Conservation (phyloP, 2,329 filamentous ascomycete species). For the Septoria linicola region DNA sequence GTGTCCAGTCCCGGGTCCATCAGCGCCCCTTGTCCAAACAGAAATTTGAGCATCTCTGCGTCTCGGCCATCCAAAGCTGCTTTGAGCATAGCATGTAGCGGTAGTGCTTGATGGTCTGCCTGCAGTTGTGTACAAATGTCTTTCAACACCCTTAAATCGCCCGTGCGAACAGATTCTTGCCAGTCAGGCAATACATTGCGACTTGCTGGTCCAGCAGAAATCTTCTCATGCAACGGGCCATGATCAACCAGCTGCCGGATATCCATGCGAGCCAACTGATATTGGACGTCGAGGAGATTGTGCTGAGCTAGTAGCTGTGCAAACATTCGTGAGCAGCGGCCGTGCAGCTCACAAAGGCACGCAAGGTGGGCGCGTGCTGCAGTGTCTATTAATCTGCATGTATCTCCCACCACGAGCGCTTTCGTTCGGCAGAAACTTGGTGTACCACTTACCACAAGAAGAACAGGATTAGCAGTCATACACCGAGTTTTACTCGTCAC, state of each 20-base stretch:
- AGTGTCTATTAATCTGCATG: too few relatives aligned
- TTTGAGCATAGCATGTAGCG: slow-evolving; percentile 15
- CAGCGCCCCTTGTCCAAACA: slow-evolving; percentile 9
- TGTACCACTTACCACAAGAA: neutral
- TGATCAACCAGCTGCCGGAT: slow-evolving; percentile 7
- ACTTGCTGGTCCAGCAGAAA: neutral
- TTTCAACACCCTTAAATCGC: neutral
- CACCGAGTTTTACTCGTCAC: neutral
- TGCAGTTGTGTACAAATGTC: neutral
- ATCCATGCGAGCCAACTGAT: slow-evolving; percentile 5
- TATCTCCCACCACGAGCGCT: too few relatives aligned
- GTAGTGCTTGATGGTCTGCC: neutral
- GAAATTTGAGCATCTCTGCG: slow-evolving; percentile 6
- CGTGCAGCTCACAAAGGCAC: neutral
- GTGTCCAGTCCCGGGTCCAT: slow-evolving; percentile 11
- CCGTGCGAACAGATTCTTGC: neutral
- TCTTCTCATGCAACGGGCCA: neutral
- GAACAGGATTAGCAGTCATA: neutral
- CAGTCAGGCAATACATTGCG: neutral
- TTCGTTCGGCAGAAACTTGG: neutral
- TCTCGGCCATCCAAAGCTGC: slow-evolving; percentile 1
- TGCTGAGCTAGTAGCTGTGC: too few relatives aligned
- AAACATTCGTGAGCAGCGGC: neutral
- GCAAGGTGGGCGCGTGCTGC: too few relatives aligned
- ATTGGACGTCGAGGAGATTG: too few relatives aligned